phyloP scores from a whole-genome alignment of 2,329 filamentous ascomycete species.

The Boeremia lycopersici region DNA sequence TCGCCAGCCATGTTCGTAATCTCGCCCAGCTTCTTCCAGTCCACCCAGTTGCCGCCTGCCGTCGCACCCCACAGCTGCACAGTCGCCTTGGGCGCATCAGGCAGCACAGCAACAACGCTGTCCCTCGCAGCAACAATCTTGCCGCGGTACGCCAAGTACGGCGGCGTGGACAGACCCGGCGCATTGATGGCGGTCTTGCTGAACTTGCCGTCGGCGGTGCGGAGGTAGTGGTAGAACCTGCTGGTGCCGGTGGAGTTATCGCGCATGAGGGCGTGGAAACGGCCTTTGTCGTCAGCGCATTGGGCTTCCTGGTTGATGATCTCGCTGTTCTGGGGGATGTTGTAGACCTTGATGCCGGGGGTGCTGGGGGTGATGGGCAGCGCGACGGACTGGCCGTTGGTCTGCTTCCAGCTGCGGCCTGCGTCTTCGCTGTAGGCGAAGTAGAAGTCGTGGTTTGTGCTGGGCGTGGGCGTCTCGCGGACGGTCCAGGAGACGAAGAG shows the following conservation, averaged over 20 bases:
- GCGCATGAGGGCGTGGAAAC: slow-evolving; percentile 58
- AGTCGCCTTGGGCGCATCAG: slow-evolving; percentile 37
- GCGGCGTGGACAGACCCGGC: slow-evolving; percentile 35
- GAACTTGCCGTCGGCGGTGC: slow-evolving; percentile 35
- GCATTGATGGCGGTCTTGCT: slow-evolving; percentile 40
- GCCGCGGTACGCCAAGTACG: slow-evolving; percentile 42
- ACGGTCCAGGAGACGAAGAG: slow-evolving; percentile 59
- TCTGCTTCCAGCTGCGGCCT: slow-evolving; percentile 54
- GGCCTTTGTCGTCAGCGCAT: slow-evolving; percentile 52
- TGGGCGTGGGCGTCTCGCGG: slow-evolving; percentile 54
- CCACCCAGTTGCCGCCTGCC: slow-evolving; percentile 30
- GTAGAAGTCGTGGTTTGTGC: slow-evolving; percentile 59
- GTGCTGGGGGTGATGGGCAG: slow-evolving; percentile 51
- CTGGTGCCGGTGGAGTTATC: slow-evolving; percentile 44
- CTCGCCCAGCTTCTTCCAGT: slow-evolving; percentile 41
- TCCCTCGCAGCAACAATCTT: slow-evolving; percentile 39
- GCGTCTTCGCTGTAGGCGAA: slow-evolving; percentile 56
- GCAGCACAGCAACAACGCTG: slow-evolving; percentile 37
- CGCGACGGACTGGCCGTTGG: slow-evolving; percentile 45
- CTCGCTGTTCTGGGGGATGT: slow-evolving; percentile 54
- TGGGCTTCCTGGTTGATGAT: slow-evolving; percentile 60
- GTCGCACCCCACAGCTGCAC: slow-evolving; percentile 40
- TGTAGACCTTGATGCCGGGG: slow-evolving; percentile 52
- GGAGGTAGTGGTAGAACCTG: slow-evolving; percentile 43
- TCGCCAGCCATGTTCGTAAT: slow-evolving; percentile 41